Evolutionary conservation across 139 green algal species (phyloP), one percentile per base, ranked within the genome.

Genomic region (Pleodorina starrii): DNA sequence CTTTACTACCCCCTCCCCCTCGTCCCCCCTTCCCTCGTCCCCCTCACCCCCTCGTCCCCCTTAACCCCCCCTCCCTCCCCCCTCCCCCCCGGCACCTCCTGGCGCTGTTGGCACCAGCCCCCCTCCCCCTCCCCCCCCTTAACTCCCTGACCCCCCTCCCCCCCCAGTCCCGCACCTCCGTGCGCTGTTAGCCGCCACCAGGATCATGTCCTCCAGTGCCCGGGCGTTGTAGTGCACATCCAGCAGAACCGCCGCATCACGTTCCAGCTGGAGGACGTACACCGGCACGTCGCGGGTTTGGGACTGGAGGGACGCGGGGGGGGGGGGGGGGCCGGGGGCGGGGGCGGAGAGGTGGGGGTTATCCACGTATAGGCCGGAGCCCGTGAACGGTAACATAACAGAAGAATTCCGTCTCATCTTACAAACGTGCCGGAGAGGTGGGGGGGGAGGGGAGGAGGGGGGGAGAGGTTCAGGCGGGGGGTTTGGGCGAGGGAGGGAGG

Each of bases 191-290:
- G 89, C 46, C 36, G 96, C 91, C 23, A 95, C 93, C 29, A 97
- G 40, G 16, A 96, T 82, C 93, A 97, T 95, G 89, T 96, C 88
- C 42, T 94, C 89, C 44, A 97, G 89, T 11, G 92, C 92, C 48
- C 86, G 84, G 27, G 94, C 95, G 46, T 94, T 94, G 86, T 95
- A 96, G 86, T 97, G 91, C 88, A 93, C 83, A 77, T 97, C 95
- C 66, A 97, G 92, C 68, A 97, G 87, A 32, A 97, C 72, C 0
- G 95, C 87, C 6, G 46, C 11, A 42, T 95, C 90, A 16, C 92
- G 59, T 29, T 93, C 69, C 12, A 96, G 54, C 79, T 91, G 78
- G 19, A 97, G 92, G 10, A 97, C 81, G 79, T 96, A 96, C 17
- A 97, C 89, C 2, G 93, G 94, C 35, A 97, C 87, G 25, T 94